These are phyloP conservation scores for Alternaria triticimaculans DNA, from an alignment of 2,329 filamentous ascomycete genomes.

Conservation along the genomic window DNA sequence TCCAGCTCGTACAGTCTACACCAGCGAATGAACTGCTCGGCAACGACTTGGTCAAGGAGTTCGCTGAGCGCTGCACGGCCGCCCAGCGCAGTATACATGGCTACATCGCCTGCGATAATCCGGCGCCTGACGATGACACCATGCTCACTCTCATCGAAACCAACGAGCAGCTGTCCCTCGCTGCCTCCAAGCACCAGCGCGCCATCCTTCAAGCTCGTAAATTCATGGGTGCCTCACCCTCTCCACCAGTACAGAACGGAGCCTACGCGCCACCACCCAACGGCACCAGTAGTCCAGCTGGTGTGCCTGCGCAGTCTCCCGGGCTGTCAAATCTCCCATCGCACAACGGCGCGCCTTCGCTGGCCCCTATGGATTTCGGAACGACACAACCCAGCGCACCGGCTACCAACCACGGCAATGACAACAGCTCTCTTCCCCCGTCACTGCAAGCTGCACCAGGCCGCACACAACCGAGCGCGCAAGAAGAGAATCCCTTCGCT, in stretches of 20 bases:
- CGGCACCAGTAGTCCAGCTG: slow-evolving; percentile 1
- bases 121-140: slow-evolving; percentile 87
- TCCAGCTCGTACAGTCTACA: slow-evolving; percentile 88
- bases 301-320: slow-evolving; percentile 17
- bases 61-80: slow-evolving; percentile 81
- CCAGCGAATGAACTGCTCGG: slow-evolving; percentile 74
- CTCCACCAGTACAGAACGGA: slow-evolving; percentile 21
- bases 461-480: slow-evolving; percentile 16
- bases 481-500: slow-evolving; percentile 50
- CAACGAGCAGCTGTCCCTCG: slow-evolving; percentile 86
- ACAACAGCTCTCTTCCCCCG: slow-evolving; percentile 32
- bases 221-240: slow-evolving; percentile 41
- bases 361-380: slow-evolving; percentile 23
- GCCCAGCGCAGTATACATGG: slow-evolving; percentile 82
- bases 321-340: slow-evolving; percentile 15
- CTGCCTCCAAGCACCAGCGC: slow-evolving; percentile 83
- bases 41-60: slow-evolving; percentile 93
- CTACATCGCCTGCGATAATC: slow-evolving; percentile 82
- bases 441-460: slow-evolving; percentile 37
- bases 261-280: slow-evolving; percentile 3
- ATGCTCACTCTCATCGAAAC: slow-evolving; percentile 93
- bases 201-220: slow-evolving; percentile 69
- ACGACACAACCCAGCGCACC: slow-evolving; percentile 13
- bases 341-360: slow-evolving; percentile 22
- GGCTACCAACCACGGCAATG: slow-evolving; percentile 20